These are phyloP conservation scores for Globisporangium recalcitrans DNA, from an alignment of 352 stramenopile species.

Conservation along the genomic window DNA sequence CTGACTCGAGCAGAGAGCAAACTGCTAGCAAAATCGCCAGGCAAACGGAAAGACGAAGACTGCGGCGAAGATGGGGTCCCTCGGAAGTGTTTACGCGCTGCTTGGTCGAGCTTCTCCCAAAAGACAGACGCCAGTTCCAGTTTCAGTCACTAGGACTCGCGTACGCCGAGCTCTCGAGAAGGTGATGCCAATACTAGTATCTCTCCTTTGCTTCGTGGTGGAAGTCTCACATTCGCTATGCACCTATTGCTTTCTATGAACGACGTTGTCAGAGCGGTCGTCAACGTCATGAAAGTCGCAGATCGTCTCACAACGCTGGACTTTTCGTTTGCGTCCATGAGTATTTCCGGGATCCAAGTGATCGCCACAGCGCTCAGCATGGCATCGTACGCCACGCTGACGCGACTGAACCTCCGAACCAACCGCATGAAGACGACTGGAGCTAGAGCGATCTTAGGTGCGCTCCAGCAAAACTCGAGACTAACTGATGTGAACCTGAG, in stretches of 20 bases:
- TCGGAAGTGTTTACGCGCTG: conserved; percentile 17
- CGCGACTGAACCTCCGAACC: conserved; percentile 25
- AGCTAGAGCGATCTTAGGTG: conserved; percentile 17
- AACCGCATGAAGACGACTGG: conserved; percentile 34
- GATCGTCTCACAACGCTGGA: conserved; percentile 25
- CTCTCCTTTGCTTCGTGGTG: too few relatives aligned
- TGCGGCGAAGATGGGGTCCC: not conserved
- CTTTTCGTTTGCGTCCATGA: conserved; percentile 38
- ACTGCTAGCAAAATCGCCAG: not conserved
- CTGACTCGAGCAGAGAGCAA: not conserved
- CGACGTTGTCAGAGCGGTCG: conserved; percentile 17
- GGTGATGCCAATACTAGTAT: not conserved
- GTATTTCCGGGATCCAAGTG: conserved; percentile 27
- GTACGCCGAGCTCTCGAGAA: conserved; percentile 23
- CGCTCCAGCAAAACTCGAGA: conserved; percentile 21
- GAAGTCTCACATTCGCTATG: too few relatives aligned
- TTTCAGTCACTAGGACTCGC: conserved; percentile 15
- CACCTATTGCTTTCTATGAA: too few relatives aligned
- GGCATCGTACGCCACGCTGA: conserved; percentile 26
- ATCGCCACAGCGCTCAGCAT: conserved; percentile 31
- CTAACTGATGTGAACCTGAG: conserved; percentile 29
- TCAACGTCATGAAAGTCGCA: conserved; percentile 28
- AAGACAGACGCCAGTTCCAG: not conserved
- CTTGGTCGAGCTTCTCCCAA: conserved; percentile 1
- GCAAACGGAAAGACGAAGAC: not conserved